Evolutionary conservation across 176 grass and related monocot genomes (phyloP).

Genomic region (Puya raimondii): DNA sequence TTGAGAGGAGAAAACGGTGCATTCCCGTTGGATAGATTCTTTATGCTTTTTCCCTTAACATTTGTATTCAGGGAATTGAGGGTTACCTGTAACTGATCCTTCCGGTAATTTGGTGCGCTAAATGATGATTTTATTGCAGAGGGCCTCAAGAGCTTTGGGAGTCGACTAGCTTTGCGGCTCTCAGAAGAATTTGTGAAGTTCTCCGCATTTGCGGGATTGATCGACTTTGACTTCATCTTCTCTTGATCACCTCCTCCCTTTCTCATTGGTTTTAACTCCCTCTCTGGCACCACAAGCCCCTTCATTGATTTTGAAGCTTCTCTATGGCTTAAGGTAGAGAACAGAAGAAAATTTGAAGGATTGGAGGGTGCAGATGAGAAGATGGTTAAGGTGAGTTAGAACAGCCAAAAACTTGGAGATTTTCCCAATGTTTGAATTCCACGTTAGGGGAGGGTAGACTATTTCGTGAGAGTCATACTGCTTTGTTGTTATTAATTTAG

Average conservation of each 20-base stretch:
- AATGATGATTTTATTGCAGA: conserved; percentile 17
- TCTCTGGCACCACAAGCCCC: neutral
- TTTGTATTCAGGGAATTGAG: conserved; percentile 1
- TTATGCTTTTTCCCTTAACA: conserved; percentile 2
- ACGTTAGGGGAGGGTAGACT: no score
- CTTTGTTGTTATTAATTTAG: no score
- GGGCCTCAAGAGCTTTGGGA: conserved; percentile 69
- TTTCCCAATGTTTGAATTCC: no score
- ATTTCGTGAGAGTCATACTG: no score
- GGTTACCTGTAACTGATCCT: conserved; percentile 31
- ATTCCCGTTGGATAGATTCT: neutral
- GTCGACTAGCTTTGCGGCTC: neutral
- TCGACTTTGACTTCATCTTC: conserved; percentile 3
- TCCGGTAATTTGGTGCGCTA: conserved; percentile 49
- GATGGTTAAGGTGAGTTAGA: no score
- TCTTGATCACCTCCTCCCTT: conserved; percentile 19
- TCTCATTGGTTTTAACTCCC: conserved; percentile 18
- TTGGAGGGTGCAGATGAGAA: no score
- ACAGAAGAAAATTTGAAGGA: conserved; percentile 1
- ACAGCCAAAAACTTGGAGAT: no score
- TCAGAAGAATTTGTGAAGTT: neutral
- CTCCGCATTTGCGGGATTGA: no score
- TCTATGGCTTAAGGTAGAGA: conserved; percentile 59
- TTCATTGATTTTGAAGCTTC: conserved; percentile 25
- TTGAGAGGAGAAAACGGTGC: neutral